A percentile compares a stretch with the other conserved stretches of the same genome.
phyloP scores from a whole-genome alignment of 139 green algal genomes.

The Chlamydomonas schloesseri region DNA sequence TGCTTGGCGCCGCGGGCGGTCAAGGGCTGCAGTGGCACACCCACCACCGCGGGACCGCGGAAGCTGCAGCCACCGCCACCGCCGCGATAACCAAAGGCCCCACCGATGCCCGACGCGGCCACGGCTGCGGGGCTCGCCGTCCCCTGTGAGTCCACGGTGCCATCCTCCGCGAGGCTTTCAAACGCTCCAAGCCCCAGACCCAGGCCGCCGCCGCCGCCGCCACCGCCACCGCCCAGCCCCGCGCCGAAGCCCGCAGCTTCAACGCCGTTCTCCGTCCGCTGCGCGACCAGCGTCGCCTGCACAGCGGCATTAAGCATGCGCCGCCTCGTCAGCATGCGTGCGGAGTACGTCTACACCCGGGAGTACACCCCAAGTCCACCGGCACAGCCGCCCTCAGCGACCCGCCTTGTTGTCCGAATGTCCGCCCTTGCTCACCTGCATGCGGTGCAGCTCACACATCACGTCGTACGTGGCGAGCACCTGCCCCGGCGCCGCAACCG shows the following conservation, averaged over 20 bases:
- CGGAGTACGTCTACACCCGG: too few relatives aligned
- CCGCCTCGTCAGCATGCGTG: too few relatives aligned
- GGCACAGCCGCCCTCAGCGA: too few relatives aligned
- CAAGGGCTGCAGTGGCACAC: neutral
- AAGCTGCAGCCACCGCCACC: neutral
- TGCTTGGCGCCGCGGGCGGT: neutral
- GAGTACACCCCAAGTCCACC: too few relatives aligned
- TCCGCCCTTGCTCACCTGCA: too few relatives aligned
- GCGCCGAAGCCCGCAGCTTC: neutral
- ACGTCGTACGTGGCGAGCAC: neutral
- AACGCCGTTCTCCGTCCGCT: too few relatives aligned
- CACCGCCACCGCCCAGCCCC: too few relatives aligned
- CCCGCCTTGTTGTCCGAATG: too few relatives aligned
- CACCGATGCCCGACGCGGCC: neutral
- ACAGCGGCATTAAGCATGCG: too few relatives aligned
- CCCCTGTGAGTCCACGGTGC: neutral
- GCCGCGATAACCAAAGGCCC: neutral
- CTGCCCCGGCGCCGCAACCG: too few relatives aligned
- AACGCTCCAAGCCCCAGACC: neutral
- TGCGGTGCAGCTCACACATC: constrained; percentile 12
- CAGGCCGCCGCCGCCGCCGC: too few relatives aligned
- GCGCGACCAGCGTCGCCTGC: too few relatives aligned
- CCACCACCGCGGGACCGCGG: neutral
- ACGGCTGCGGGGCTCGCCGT: neutral
- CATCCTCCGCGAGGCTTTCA: neutral